These are phyloP conservation scores for Dendryphion nanum DNA, from an alignment of 2,329 filamentous ascomycete species.

Conservation along the genomic window DNA sequence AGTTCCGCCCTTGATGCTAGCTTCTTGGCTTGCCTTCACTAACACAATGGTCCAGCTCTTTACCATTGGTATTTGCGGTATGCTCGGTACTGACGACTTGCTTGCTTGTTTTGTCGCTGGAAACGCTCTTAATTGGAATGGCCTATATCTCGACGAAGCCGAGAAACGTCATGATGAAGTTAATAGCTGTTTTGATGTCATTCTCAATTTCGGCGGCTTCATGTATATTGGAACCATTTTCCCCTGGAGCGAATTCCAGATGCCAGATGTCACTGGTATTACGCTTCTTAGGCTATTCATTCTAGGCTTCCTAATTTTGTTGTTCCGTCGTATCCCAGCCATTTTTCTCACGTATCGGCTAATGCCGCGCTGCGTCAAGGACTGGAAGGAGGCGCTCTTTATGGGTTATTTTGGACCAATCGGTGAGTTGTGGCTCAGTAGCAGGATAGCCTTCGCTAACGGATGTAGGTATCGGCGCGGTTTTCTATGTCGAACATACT, in stretches of 20 bases:
- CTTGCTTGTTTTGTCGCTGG: conserved; percentile 62
- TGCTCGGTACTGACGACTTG: conserved; percentile 59
- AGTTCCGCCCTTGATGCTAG: conserved; percentile 42
- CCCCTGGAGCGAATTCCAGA: conserved; percentile 56
- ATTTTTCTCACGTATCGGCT: conserved; percentile 55
- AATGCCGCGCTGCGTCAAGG: conserved; percentile 53
- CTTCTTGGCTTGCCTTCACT: conserved; percentile 19
- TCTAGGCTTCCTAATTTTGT: conserved; percentile 53
- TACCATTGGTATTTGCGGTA: conserved; percentile 57
- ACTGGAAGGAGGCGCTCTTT: conserved; percentile 59
- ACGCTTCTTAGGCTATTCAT: conserved; percentile 51
- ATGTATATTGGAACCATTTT: conserved; percentile 59
- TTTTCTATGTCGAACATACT: conserved; percentile 45
- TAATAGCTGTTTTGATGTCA: conserved; percentile 57
- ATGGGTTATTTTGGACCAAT: conserved; percentile 57
- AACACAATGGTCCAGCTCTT: conserved; percentile 46
- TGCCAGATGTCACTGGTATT: conserved; percentile 54
- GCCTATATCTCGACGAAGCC: conserved; percentile 56
- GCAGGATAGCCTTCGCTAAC: neutral
- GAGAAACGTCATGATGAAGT: conserved; percentile 60
- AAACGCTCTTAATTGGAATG: conserved; percentile 61
- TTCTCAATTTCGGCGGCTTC: conserved; percentile 61
- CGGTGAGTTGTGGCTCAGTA: conserved; percentile 14
- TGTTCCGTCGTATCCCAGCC: conserved; percentile 58
- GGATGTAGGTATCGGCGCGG: conserved; percentile 41